phyloP scores from a whole-genome alignment of 306 rosid species.

The Cicer pinnatifidum region DNA sequence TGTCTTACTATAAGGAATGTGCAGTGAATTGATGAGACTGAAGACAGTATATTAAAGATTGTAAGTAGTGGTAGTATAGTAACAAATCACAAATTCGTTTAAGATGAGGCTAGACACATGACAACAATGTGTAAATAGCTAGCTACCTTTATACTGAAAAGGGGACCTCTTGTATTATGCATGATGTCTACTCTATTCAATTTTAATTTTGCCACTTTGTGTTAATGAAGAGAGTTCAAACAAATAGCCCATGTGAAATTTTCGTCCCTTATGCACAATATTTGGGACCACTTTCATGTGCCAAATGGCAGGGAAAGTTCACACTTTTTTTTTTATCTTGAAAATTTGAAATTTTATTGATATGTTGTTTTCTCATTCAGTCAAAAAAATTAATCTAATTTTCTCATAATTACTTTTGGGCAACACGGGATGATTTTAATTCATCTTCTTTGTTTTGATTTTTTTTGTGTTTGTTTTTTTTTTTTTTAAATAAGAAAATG shows the following conservation, averaged over 20 bases:
- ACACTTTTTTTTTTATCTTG: neutral
- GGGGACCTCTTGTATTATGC: slow-evolving; percentile 51
- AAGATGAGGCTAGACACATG: neutral
- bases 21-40: neutral
- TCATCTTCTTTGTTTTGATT: no score
- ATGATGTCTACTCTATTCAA: slow-evolving; percentile 32
- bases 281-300: slow-evolving; percentile 26
- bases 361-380: neutral
- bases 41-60: neutral
- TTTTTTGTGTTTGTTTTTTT: no score
- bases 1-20: slow-evolving; percentile 1
- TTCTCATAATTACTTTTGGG: neutral
- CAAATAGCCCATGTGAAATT: slow-evolving; percentile 30
- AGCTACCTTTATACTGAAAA: slow-evolving; percentile 34
- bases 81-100: neutral
- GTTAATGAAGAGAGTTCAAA: slow-evolving; percentile 48
- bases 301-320: neutral
- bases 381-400: no score
- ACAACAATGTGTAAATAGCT: neutral
- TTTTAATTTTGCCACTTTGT: slow-evolving; percentile 53
- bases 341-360: neutral
- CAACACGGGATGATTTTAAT: neutral
- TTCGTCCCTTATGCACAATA: neutral
- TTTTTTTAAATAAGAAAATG: no score
- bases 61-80: neutral